Evolutionary conservation across 2,329 filamentous ascomycete genomes (phyloP), one percentile per base, ranked within the genome.

Genomic region (Metarhizium anisopliae): DNA sequence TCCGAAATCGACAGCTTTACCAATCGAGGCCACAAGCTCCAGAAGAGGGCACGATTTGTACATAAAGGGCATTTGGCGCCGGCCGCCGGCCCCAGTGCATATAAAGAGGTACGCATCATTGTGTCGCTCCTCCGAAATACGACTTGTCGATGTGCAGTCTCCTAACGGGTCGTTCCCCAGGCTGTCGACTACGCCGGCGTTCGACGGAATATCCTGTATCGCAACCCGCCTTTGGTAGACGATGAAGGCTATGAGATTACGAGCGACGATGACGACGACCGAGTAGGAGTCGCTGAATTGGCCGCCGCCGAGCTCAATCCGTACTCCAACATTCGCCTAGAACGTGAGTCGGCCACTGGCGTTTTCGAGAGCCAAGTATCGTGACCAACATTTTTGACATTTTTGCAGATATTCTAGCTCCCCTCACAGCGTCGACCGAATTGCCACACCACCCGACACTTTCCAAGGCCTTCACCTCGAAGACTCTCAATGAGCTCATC

Each of bases 21-120:
- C 56, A 91, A 91, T 70, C 85, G 88, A 66, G 87, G 87, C 59
- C 83, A 90, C 70, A 93, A 92, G 68, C 77, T 93, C 50, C 89
- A 91, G 75, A 87, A 84, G 69, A 81, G 83, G 63, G 85, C 89
- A 49, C 80, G 83, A 62, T 89, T 89, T 66, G 81, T 87, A 50
- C 85, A 82, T 63, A 78, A 84, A 65, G 87, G 87, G 57, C 84
- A 86, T 64, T 76, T 91, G 59, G 83, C 86, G 47, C 79, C 83
- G 30, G 80, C 84, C 1, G 79, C 78, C 32, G 86, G 86, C 2
- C 83, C 84, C 47, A 79, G 83, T 62, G 80, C 82, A 13, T 90
- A 90, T 72, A 87, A 83, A 70, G 85, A 88, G 79, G 88, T 87
- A 69, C 58, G 77, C 38, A 47, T 10, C 13, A 18, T 6, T 13